Conservation (phyloP, 768 basidiomycete genomes). For the Trametes cingulata region DNA sequence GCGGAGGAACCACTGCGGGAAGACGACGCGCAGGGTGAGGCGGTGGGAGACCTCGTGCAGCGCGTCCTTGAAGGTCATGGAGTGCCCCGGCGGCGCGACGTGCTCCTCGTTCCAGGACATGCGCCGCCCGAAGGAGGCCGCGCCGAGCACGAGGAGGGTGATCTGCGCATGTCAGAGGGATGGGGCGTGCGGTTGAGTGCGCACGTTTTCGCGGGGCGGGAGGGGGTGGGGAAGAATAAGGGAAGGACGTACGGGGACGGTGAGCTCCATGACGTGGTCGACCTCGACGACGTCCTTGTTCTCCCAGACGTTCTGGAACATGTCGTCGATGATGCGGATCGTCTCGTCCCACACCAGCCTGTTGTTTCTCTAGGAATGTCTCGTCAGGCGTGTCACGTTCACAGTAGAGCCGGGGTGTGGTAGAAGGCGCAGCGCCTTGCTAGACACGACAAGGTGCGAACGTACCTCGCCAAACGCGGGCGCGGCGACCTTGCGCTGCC, state of each 20-base stretch:
- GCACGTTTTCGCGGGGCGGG: not conserved
- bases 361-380: slow-evolving; percentile 33
- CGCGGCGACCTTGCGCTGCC: slow-evolving; percentile 59
- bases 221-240: not conserved
- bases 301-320: slow-evolving; percentile 47
- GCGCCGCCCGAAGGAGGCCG: slow-evolving; percentile 55
- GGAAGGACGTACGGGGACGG: slow-evolving; percentile 45
- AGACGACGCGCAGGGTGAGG: slow-evolving; percentile 25
- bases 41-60: slow-evolving; percentile 28
- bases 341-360: slow-evolving; percentile 41
- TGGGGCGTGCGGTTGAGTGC: not conserved
- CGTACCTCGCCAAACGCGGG: slow-evolving; percentile 66
- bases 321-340: slow-evolving; percentile 29
- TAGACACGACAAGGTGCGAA: too few species aligned
- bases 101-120: slow-evolving; percentile 34
- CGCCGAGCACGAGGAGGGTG: slow-evolving; percentile 55
- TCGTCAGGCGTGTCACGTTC: not conserved
- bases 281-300: slow-evolving; percentile 39
- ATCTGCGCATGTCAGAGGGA: slow-evolving; percentile 38
- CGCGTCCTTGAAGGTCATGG: slow-evolving; percentile 28
- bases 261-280: slow-evolving; percentile 51
- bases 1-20: slow-evolving; percentile 28
- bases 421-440: too few species aligned
- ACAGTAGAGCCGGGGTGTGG: too few species aligned
- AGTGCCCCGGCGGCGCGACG: slow-evolving; percentile 15